These are phyloP conservation scores for Cyclotella cryptica DNA, from an alignment of 108 stramenopile species.

Conservation along the genomic window DNA sequence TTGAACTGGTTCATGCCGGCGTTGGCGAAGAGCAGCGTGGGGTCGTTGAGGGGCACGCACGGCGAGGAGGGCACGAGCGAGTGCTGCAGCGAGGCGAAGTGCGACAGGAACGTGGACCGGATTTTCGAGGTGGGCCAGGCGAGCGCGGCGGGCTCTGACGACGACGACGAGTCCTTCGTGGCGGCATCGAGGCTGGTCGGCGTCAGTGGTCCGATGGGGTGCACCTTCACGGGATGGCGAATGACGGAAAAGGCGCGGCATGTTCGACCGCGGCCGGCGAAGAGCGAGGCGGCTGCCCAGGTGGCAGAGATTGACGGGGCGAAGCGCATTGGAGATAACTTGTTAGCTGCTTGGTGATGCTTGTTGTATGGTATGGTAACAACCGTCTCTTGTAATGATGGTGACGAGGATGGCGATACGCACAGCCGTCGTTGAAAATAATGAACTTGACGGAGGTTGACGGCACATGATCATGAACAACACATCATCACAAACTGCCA, in stretches of 20 bases:
- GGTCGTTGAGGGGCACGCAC: constrained; percentile 95
- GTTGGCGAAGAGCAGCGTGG: constrained; percentile 98
- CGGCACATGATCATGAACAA: too few species aligned
- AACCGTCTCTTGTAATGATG: too few species aligned
- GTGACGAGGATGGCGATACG: too few species aligned
- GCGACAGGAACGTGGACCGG: constrained; percentile 93
- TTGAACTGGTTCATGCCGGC: constrained; percentile 99
- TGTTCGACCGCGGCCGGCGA: background rate
- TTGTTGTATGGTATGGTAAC: too few species aligned
- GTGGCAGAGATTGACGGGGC: background rate
- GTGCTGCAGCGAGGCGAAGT: constrained; percentile 83
- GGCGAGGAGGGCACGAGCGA: constrained; percentile 82
- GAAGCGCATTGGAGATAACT: background rate
- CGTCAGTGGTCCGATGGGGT: background rate
- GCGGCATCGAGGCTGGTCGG: background rate
- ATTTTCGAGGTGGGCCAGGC: constrained; percentile 92
- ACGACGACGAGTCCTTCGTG: background rate
- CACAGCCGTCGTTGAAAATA: too few species aligned
- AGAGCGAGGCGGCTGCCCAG: background rate
- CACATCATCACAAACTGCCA: too few species aligned
- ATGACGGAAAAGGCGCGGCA: background rate
- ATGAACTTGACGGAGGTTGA: too few species aligned
- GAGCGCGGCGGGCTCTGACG: background rate
- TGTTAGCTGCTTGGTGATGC: background rate
- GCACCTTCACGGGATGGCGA: background rate